Evolutionary conservation across 805 yeast genomes (phyloP).

Genomic region (Yarrowia sp.): DNA sequence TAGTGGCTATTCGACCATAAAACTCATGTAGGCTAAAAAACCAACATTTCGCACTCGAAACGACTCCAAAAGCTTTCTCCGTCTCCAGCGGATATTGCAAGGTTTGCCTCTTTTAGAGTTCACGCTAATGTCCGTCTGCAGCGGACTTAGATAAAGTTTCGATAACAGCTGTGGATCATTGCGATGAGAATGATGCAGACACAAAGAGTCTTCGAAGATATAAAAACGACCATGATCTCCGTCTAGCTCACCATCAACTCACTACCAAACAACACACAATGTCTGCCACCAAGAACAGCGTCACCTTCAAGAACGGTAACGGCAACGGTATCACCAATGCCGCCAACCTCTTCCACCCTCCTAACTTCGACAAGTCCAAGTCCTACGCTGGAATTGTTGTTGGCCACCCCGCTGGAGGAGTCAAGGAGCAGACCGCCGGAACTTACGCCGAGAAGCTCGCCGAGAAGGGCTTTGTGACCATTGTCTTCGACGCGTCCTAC

Average conservation of each 20-base stretch:
- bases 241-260: not conserved
- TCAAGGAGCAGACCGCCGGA: conserved; percentile 31
- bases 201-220: too few species aligned
- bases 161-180: not conserved
- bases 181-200: not conserved
- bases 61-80: too few species aligned
- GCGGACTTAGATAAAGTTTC: too few species aligned
- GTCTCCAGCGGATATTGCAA: too few species aligned
- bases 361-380: conserved; percentile 19
- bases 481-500: conserved; percentile 30
- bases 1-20: too few species aligned
- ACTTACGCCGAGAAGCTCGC: conserved; percentile 28
- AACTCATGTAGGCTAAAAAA: too few species aligned
- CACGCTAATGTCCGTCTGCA: too few species aligned
- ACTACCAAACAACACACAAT: not conserved
- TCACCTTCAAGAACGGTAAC: conserved; percentile 2
- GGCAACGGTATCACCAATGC: not conserved
- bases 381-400: conserved; percentile 28
- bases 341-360: conserved; percentile 20
- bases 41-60: too few species aligned
- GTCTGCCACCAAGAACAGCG: not conserved
- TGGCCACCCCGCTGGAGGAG: conserved; percentile 28
- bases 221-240: not conserved
- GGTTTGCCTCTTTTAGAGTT: too few species aligned
- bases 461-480: conserved; percentile 25